Conservation (phyloP, 768 basidiomycete genomes). For the Pulveroboletus frians region DNA sequence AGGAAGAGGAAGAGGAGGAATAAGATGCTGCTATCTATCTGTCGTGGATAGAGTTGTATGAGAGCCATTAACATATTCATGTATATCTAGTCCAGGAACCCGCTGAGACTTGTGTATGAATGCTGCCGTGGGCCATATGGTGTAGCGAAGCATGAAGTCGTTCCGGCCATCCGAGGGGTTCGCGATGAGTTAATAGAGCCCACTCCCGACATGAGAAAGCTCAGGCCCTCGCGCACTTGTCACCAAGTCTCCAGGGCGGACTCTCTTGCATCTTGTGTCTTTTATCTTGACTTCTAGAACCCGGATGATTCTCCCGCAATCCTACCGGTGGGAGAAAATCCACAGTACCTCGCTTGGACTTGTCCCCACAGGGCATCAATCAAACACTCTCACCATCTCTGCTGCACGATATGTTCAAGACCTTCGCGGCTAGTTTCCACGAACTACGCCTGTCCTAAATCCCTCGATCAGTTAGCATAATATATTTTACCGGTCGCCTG, state of each 20-base stretch:
- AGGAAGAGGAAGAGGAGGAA: slow-evolving; percentile 17
- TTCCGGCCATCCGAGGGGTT: background rate
- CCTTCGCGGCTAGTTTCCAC: background rate
- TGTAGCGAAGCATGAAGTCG: no score
- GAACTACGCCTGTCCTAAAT: background rate
- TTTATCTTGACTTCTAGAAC: background rate
- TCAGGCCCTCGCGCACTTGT: background rate
- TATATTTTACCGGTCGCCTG: background rate
- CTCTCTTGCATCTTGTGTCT: background rate
- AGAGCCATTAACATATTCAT: background rate
- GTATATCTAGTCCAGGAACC: slow-evolving; percentile 3
- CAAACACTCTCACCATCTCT: background rate
- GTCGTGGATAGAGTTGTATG: background rate
- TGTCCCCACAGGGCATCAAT: background rate
- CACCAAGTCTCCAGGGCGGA: background rate
- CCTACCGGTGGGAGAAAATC: slow-evolving; percentile 9
- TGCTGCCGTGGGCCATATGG: no score
- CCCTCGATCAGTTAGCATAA: background rate
- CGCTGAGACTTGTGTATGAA: background rate
- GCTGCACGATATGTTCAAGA: background rate
- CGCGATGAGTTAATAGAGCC: no score
- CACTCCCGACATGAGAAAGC: slow-evolving; percentile 5
- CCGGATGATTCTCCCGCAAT: background rate
- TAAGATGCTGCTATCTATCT: background rate
- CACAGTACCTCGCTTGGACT: background rate